These are phyloP conservation scores for Colletotrichum liriopes DNA, from an alignment of 2,329 filamentous ascomycete species.

Conservation along the genomic window DNA sequence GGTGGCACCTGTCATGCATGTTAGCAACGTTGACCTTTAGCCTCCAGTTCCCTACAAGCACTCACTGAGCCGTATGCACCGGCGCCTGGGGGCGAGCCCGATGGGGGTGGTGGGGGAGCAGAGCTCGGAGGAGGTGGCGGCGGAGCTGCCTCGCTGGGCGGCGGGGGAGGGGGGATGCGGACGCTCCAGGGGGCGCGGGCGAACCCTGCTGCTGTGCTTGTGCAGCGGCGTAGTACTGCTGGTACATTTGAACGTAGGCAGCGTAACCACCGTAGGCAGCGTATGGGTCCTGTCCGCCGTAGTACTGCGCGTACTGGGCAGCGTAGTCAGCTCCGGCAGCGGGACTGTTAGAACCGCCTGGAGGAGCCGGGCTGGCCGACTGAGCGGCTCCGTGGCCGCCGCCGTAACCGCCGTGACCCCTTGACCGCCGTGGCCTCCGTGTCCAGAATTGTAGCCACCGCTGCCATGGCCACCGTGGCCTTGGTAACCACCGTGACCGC, in stretches of 20 bases:
- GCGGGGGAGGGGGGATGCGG: conserved; percentile 70
- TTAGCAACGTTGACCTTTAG: conserved; percentile 4
- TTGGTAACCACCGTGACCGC: conserved; percentile 56
- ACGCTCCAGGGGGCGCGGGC: conserved; percentile 63
- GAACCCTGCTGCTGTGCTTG: conserved; percentile 64
- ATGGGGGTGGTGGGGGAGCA: conserved; percentile 67
- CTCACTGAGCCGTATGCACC: conserved; percentile 77
- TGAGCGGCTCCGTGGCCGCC: conserved; percentile 43
- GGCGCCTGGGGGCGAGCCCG: conserved; percentile 66
- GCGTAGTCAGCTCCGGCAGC: conserved; percentile 73
- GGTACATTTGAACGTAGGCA: conserved; percentile 82
- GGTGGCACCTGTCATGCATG: conserved; percentile 66
- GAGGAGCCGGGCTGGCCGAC: conserved; percentile 48
- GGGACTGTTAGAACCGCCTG: conserved; percentile 55
- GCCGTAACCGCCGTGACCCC: conserved; percentile 52
- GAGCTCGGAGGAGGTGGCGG: conserved; percentile 73
- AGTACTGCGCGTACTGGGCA: conserved; percentile 89
- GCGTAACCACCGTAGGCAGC: conserved; percentile 92
- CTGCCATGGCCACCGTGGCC: conserved; percentile 48
- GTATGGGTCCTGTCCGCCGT: conserved; percentile 84
- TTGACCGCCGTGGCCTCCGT: conserved; percentile 56
- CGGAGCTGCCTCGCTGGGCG: conserved; percentile 72
- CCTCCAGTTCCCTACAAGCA: conserved; percentile 37
- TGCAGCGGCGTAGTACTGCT: conserved; percentile 76
- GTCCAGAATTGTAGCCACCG: conserved; percentile 39